Percentiles rank a stretch among this genome's conserved stretches.
Conservation (phyloP, 768 basidiomycete genomes). For the Phylloporus sp. region DNA sequence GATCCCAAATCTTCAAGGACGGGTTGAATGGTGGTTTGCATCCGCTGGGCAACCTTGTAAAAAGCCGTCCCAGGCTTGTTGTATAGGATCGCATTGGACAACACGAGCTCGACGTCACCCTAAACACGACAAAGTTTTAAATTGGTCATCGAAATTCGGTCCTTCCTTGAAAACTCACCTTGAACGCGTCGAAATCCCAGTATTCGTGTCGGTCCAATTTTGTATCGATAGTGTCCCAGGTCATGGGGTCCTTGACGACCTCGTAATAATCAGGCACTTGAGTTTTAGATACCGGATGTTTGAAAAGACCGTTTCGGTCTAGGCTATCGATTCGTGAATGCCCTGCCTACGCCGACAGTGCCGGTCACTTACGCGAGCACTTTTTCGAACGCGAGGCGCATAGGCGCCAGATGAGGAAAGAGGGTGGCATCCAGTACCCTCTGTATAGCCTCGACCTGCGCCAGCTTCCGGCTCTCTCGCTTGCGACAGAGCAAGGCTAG, state of each 20-base stretch:
- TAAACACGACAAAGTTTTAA: constrained; percentile 24
- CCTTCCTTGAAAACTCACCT: constrained; percentile 36
- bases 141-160: not conserved
- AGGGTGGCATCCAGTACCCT: constrained; percentile 58
- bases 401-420: constrained; percentile 57
- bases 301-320: constrained; percentile 74
- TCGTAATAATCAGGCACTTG: constrained; percentile 92
- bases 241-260: constrained; percentile 82
- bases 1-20: constrained; percentile 30
- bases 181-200: constrained; percentile 69
- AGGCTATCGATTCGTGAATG: constrained; percentile 40
- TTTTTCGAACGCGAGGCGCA: constrained; percentile 64
- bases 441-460: constrained; percentile 61
- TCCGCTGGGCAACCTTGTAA: constrained; percentile 63
- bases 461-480: constrained; percentile 78
- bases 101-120: constrained; percentile 80
- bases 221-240: constrained; percentile 73
- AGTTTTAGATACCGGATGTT: constrained; percentile 69
- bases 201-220: constrained; percentile 84
- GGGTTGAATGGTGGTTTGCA: constrained; percentile 43
- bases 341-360: not conserved
- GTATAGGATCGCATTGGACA: constrained; percentile 82
- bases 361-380: constrained; percentile 57
- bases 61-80: constrained; percentile 71
- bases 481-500: constrained; percentile 65